Conservation (phyloP, 345 rosid genomes). For the Arabis hirsuta region DNA sequence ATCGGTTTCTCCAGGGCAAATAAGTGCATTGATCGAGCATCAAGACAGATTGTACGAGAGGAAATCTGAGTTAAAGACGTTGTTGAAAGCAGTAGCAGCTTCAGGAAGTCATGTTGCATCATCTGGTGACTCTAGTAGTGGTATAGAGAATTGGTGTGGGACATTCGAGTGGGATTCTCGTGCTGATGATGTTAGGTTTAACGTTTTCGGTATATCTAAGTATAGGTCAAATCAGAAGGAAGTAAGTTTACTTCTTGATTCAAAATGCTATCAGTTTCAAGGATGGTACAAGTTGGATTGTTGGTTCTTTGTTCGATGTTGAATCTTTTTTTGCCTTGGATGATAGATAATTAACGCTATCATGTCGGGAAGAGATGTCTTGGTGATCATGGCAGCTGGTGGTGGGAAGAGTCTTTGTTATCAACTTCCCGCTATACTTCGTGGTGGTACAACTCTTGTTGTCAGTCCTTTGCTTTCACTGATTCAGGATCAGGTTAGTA, state of each 20-base stretch:
- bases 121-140: slow-evolving; percentile 39
- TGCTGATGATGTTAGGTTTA: slow-evolving; percentile 70
- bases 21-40: slow-evolving; percentile 65
- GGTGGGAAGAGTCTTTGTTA: slow-evolving; percentile 99
- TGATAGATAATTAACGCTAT: slow-evolving; percentile 82
- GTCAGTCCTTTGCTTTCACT: slow-evolving; percentile 92
- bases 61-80: slow-evolving; percentile 62
- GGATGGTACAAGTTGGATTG: background rate
- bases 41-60: slow-evolving; percentile 79
- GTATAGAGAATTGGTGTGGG: slow-evolving; percentile 66
- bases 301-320: background rate
- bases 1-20: slow-evolving; percentile 53
- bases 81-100: slow-evolving; percentile 59
- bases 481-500: slow-evolving; percentile 90
- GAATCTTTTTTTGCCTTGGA: background rate
- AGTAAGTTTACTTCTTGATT: slow-evolving; percentile 50
- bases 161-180: slow-evolving; percentile 84
- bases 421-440: slow-evolving; percentile 89
- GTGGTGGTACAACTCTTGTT: slow-evolving; percentile 76
- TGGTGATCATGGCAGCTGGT: slow-evolving; percentile 98
- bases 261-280: background rate
- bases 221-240: slow-evolving; percentile 88
- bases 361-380: slow-evolving; percentile 81
- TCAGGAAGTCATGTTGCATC: slow-evolving; percentile 45
- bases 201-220: slow-evolving; percentile 78